Percentiles rank a stretch among this genome's conserved stretches.
These are phyloP conservation scores for Fusarium pseudocircinatum DNA, from an alignment of 2,329 filamentous ascomycete genomes.

Conservation along the genomic window DNA sequence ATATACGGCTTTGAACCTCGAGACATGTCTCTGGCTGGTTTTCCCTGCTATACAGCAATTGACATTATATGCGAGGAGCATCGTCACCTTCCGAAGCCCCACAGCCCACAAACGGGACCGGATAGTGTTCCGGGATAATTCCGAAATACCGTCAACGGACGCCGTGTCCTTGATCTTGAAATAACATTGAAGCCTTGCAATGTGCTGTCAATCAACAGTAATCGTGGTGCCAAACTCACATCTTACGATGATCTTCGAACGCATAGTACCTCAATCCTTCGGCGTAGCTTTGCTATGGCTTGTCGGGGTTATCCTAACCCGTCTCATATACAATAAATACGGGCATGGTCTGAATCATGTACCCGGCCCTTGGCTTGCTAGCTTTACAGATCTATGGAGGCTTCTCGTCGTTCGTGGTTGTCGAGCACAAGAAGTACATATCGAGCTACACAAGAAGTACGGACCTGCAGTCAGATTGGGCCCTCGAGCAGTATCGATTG, in stretches of 20 bases:
- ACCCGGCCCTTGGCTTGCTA: slow-evolving; percentile 11
- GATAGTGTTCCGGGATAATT: background rate
- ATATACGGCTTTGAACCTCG: too few relatives aligned
- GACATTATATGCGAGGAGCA: slow-evolving; percentile 38
- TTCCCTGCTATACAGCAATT: background rate
- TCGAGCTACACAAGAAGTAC: slow-evolving; percentile 17
- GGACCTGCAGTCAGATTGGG: slow-evolving; percentile 16
- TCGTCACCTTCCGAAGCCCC: background rate
- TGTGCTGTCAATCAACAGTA: background rate
- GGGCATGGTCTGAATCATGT: slow-evolving; percentile 8
- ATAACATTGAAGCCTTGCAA: background rate
- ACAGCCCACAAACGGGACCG: background rate
- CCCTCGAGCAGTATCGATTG: slow-evolving; percentile 4
- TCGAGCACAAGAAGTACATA: slow-evolving; percentile 20
- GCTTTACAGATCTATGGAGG: slow-evolving; percentile 22
- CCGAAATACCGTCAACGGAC: background rate
- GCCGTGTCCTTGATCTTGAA: background rate
- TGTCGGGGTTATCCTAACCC: background rate
- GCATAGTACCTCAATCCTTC: slow-evolving; percentile 1
- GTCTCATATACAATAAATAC: slow-evolving; percentile 14
- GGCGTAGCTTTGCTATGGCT: background rate
- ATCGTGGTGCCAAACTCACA: background rate
- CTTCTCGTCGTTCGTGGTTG: slow-evolving; percentile 12
- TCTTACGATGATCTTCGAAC: background rate
- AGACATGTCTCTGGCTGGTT: background rate